Evolutionary conservation across 768 basidiomycete genomes (phyloP), one percentile per base, ranked within the genome.

Genomic region (Mycena polygramma): DNA sequence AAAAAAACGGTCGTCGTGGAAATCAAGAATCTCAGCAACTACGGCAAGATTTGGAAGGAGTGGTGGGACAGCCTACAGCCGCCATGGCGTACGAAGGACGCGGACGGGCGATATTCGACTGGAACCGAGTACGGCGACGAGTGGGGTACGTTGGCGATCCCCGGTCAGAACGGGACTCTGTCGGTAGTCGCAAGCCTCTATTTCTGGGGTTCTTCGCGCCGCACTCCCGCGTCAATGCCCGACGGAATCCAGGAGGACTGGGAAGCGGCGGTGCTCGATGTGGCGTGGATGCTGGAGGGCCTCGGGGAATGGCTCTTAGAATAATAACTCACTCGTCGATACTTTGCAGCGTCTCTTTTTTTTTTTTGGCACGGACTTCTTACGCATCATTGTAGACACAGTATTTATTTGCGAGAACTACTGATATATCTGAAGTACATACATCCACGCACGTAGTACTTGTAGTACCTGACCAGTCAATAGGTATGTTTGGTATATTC

Each of bases 1-100:
- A 7, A 14, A 7, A 41, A 41, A 7, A 41, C 8, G 39, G n/a
- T 22, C n/a, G 10, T 8, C 14, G 8, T 14, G 14, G 8, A 7
- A 7, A 51, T 51, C 49, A 51, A 22, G n/a, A 51, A 51, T 19
- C 22, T 51, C n/a, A 9, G 9, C 4, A 4, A 3, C 4, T 51
- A 51, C 20, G n/a, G 9, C 9, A 5, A 2, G n/a, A 22, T 4
- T 5, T 51, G 49, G 49, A 9, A 22, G 49, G 49, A 3, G 7
- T 57, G 39, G 57, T 57, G 37, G 57, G 57, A 57, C 17, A 24
- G 39, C 39, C 39, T 57, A 8, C 57, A 57, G 57, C 57, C 57
- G 8, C 4, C n/a, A 11, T 57, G 57, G 57, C 37, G 39, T 1
- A 57, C n/a, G 14, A 35, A 22, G n/a, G 39, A 41, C 14, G n/a